Percentiles rank a stretch among this genome's conserved stretches.
Evolutionary conservation across 1,284 basidiomycete species (phyloP).

Genomic region (Grifola frondosa): DNA sequence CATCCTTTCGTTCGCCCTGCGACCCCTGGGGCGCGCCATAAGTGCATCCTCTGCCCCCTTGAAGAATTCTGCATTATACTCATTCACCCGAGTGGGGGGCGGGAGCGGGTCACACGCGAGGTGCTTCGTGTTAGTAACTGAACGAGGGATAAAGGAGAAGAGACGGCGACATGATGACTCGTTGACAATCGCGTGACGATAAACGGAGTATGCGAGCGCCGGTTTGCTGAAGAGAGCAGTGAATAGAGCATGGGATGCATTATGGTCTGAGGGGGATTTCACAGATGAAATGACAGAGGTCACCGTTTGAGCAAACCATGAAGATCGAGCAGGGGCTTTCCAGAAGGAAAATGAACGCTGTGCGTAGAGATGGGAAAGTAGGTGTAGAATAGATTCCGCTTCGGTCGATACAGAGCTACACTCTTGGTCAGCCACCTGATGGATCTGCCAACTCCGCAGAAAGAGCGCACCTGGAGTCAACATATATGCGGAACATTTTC

Average conservation of each 20-base stretch:
- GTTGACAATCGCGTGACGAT: slow-evolving; percentile 74
- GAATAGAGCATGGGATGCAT: slow-evolving; percentile 40
- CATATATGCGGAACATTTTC: slow-evolving; percentile 66
- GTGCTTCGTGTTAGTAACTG: slow-evolving; percentile 47
- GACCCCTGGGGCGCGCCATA: slow-evolving; percentile 31
- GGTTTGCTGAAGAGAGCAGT: slow-evolving; percentile 42
- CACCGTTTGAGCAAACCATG: slow-evolving; percentile 71
- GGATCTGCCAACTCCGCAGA: too few species aligned
- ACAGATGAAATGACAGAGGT: slow-evolving; percentile 29
- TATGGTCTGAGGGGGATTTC: slow-evolving; percentile 34
- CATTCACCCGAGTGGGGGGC: slow-evolving; percentile 54
- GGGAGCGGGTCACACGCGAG: slow-evolving; percentile 83
- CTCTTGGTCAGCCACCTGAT: too few species aligned
- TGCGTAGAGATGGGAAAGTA: slow-evolving; percentile 85
- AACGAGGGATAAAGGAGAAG: slow-evolving; percentile 69
- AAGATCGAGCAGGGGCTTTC: slow-evolving; percentile 67
- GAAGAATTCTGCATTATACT: slow-evolving; percentile 77
- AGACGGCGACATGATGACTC: slow-evolving; percentile 60
- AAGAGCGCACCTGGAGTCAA: slow-evolving; percentile 55
- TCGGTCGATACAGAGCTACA: slow-evolving; percentile 21
- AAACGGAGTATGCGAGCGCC: slow-evolving; percentile 53
- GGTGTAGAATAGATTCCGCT: slow-evolving; percentile 51
- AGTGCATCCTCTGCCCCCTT: slow-evolving; percentile 55
- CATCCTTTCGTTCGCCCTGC: slow-evolving; percentile 44
- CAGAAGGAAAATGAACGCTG: slow-evolving; percentile 75